Base-by-base conservation (phyloP, 345 rosid genomes). In the Brassica incana region DNA sequence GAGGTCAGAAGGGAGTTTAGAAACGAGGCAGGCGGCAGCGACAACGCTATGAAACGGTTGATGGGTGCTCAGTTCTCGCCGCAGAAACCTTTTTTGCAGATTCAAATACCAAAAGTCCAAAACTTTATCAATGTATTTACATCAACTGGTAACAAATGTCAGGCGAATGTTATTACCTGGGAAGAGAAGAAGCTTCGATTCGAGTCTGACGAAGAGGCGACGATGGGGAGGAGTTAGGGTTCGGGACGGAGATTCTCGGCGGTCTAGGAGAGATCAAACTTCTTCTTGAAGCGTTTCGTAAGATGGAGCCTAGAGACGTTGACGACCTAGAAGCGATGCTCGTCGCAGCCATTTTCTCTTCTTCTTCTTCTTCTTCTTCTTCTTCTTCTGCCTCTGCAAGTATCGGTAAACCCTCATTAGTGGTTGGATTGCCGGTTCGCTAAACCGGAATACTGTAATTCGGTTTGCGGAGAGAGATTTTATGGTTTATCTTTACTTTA, bases 1-100 rank as follows among this genome's bases (percentile, higher is more conserved):
- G 23, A 73, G 83, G 56, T 87, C 89, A 48, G 82, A 71, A 5
- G 92, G 89, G 10, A 91, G 56, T 18, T 86, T 89, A 61, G 96
- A 92, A 69, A 89, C 97, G n/a, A 89, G 94, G 58, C 88, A 82
- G 73, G 97, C 90, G 0, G 90, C 88, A 16, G 97, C 93, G 72
- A 86, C 73, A 2, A 82, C 85, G 50, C 86, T 86, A 60, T 92
- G 94, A 66, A 85, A 73, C 10, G 97, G 97, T 5, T 83, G 78
- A 56, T 88, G 84, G 2, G 92, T 83, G 86, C 87, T 85, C 79
- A 89, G 23, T 84, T 89, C 96, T 64, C 97, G 82, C 73, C 92
- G 83, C 58, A 87, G 27, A 77, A 86, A 78, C 82, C 96, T 89
- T 48, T 60, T 52, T 61, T 74, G 56, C 80, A 75, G 65, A 79